Evolutionary conservation across 441 rosid species (phyloP).

Genomic region (Corymbia citriodora): DNA sequence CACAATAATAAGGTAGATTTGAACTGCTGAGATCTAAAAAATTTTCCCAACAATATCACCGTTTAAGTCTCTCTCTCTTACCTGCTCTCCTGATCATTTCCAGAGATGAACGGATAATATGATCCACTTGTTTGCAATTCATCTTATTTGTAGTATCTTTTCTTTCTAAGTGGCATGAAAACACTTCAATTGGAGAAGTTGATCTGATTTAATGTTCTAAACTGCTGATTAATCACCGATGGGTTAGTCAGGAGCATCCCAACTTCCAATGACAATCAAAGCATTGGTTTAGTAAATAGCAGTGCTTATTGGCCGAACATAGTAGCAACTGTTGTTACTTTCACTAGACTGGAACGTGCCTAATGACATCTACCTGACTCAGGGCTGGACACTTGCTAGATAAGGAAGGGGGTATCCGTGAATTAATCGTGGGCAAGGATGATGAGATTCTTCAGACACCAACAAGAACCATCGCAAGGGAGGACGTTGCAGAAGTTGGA

Average conservation of each 20-base stretch:
- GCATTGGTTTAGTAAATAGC: neutral
- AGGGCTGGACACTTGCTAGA: conserved; percentile 98
- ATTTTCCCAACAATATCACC: neutral
- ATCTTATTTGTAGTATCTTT: neutral
- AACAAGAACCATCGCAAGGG: conserved; percentile 60
- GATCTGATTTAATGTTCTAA: neutral
- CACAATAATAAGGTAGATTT: conserved; percentile 79
- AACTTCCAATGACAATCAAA: neutral
- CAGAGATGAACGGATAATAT: neutral
- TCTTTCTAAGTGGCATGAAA: neutral
- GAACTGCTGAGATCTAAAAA: neutral
- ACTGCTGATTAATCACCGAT: neutral
- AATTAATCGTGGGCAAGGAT: conserved; percentile 81
- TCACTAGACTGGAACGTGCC: neutral
- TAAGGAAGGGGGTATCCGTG: conserved; percentile 76
- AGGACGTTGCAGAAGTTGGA: conserved; percentile 95
- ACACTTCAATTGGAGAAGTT: neutral
- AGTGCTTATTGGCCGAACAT: neutral
- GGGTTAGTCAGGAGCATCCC: neutral
- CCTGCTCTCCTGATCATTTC: neutral
- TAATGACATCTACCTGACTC: neutral
- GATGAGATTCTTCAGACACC: conserved; percentile 92
- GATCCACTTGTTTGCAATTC: neutral
- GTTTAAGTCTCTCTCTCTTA: neutral
- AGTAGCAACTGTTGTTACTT: neutral